Base-by-base conservation (phyloP, 345 rosid genomes). In the Euphorbia peplus region DNA sequence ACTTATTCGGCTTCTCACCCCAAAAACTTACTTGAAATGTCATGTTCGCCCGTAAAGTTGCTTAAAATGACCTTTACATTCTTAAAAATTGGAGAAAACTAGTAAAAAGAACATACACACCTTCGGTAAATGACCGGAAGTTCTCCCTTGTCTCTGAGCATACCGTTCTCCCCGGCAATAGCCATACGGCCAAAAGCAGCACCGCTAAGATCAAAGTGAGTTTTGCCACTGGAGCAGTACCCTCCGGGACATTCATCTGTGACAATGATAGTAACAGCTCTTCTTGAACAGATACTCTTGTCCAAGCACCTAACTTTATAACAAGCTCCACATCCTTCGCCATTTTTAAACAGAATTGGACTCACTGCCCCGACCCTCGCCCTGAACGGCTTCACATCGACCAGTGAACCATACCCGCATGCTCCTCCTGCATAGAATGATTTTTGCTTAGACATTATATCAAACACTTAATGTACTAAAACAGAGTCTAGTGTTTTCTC, bases 161-260 rank as follows among this genome's bases (percentile, higher is more conserved):
- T 77, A 30, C 67, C 32, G 61, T 63, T 51, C 65, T 86, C 91
- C 4, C 99, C 99, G 26, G 91, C 30, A 19, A 87, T 75, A 25
- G 95, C 95, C 93, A 93, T 78, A 44, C 86, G 91, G 14, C 99
- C 97, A 70, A 93, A 93, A 24, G 97, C 99, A 1, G 99, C 95
- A 48, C 97, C 99, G 8, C 99, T 93, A 54, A 91, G 90, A 79
- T 91, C 97, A 78, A 91, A 95, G 75, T 95, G 99, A 66, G 86
- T 74, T 71, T 78, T 83, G 1, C 90, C 85, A 19, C 76, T 78
- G 55, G 84, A 63, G 79, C 97, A 89, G 75, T 83, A 80, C 5
- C 84, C 91, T 2, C 78, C 95, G 2, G 86, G 98, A 75, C 97
- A 87, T 81, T 89, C 95, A 76, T 93, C 98, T 2, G 91, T 93